Percentiles rank a stretch among this genome's conserved stretches.
Conservation (phyloP, 78 protist genomes). For the Dictyostelium purpureum region DNA sequence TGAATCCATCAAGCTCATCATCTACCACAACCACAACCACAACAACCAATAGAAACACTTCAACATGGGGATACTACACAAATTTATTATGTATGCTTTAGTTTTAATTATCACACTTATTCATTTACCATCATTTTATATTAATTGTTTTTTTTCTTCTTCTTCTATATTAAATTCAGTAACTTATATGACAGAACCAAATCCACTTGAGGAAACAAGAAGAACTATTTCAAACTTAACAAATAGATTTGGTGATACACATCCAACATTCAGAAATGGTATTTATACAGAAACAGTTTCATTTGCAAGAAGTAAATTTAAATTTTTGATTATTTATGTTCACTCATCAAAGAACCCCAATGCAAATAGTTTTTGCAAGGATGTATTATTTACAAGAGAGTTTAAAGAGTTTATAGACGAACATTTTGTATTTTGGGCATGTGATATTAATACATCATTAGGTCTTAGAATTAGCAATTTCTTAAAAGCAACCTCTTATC, state of each 20-base stretch:
- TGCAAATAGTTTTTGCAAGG: conserved; percentile 54
- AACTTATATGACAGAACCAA: conserved; percentile 13
- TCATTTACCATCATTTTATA: background rate
- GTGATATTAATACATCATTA: conserved; percentile 21
- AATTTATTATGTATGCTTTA: background rate
- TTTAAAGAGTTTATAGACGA: conserved; percentile 48
- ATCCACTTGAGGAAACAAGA: conserved; percentile 41
- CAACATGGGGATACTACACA: background rate
- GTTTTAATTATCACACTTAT: background rate
- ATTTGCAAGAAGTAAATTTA: conserved; percentile 42
- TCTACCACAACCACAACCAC: background rate
- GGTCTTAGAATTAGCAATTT: conserved; percentile 23
- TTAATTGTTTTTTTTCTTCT: too few species aligned
- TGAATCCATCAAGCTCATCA: background rate
- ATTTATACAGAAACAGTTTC: conserved; percentile 47
- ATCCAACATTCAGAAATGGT: conserved; percentile 24
- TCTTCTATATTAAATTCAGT: background rate
- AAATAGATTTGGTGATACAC: conserved; percentile 34
- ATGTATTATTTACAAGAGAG: conserved; percentile 40
- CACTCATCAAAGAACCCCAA: conserved; percentile 41
- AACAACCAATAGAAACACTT: background rate
- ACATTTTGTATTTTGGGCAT: conserved; percentile 56
- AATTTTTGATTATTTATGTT: conserved; percentile 48
- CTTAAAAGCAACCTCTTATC: conserved; percentile 43
- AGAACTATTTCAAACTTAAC: background rate